Evolutionary conservation across 2,329 filamentous ascomycete genomes (phyloP).

Genomic region (Colletotrichum camelliae): DNA sequence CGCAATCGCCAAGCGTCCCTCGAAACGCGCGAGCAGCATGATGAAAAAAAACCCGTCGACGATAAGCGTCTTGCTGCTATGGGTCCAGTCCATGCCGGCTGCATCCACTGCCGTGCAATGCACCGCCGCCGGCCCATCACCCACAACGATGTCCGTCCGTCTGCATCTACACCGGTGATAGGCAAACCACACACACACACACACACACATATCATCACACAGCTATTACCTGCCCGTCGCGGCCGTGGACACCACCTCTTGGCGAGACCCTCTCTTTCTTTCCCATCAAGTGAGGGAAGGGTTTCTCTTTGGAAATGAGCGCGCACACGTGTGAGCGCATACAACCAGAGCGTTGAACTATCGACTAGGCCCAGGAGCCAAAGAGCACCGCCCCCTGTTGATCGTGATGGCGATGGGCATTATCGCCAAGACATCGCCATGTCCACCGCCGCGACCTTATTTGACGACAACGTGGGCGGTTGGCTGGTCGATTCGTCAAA

Average conservation of each 20-base stretch:
- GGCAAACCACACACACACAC: background rate
- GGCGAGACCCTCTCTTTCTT: slow-evolving; percentile 4
- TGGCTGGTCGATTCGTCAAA: background rate
- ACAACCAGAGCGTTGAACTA: background rate
- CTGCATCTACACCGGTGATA: background rate
- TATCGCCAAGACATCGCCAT: background rate
- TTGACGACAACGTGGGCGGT: background rate
- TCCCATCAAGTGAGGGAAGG: background rate
- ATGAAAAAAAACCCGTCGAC: background rate
- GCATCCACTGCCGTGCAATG: slow-evolving; percentile 4
- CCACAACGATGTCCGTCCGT: background rate
- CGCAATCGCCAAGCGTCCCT: slow-evolving; percentile 17
- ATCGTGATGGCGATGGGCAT: background rate
- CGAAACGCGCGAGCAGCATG: background rate
- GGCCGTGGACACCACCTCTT: background rate
- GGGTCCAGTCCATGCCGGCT: background rate
- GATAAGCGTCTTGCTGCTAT: background rate
- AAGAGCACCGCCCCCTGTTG: background rate
- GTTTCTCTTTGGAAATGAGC: background rate
- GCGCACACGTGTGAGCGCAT: background rate
- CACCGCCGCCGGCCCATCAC: background rate
- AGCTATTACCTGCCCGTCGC: background rate
- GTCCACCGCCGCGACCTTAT: background rate
- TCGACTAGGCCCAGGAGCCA: background rate
- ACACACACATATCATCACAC: background rate